These are phyloP conservation scores for Spirogloea muscicola DNA, from an alignment of 139 green algal species.

Conservation along the genomic window DNA sequence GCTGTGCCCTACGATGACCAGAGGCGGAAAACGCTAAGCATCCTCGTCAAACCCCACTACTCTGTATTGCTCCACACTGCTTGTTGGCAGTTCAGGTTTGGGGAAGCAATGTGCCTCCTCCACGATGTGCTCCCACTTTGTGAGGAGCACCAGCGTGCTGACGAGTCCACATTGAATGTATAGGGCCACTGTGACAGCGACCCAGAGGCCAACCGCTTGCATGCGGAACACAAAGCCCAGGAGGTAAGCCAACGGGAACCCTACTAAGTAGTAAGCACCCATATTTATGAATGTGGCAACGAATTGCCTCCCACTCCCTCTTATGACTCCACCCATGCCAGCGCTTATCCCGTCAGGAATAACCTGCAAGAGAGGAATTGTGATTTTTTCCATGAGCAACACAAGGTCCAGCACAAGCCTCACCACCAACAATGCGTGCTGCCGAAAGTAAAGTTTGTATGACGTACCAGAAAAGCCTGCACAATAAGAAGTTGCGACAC, in stretches of 20 bases:
- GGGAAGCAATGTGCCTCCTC: too few relatives aligned
- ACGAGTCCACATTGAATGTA: too few relatives aligned
- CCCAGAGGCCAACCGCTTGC: neutral
- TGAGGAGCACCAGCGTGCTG: too few relatives aligned
- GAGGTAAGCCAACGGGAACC: conserved; percentile 3
- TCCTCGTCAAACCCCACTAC: too few relatives aligned
- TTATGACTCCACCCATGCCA: neutral
- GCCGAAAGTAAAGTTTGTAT: neutral
- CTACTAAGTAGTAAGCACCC: conserved; percentile 8
- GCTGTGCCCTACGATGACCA: too few relatives aligned
- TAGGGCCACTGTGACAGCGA: too few relatives aligned
- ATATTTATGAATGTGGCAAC: neutral
- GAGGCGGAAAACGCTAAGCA: too few relatives aligned
- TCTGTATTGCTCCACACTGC: too few relatives aligned
- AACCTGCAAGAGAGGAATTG: neutral
- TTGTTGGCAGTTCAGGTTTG: too few relatives aligned
- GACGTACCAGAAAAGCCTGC: neutral
- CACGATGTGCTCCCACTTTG: too few relatives aligned
- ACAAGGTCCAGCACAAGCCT: neutral
- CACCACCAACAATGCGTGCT: neutral
- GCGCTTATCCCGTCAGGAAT: neutral
- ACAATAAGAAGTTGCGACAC: neutral
- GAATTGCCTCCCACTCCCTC: neutral
- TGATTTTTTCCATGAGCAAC: neutral
- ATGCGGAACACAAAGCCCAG: neutral